phyloP scores from a whole-genome alignment of 2,329 filamentous ascomycete genomes.

The Aspergillus texensis region DNA sequence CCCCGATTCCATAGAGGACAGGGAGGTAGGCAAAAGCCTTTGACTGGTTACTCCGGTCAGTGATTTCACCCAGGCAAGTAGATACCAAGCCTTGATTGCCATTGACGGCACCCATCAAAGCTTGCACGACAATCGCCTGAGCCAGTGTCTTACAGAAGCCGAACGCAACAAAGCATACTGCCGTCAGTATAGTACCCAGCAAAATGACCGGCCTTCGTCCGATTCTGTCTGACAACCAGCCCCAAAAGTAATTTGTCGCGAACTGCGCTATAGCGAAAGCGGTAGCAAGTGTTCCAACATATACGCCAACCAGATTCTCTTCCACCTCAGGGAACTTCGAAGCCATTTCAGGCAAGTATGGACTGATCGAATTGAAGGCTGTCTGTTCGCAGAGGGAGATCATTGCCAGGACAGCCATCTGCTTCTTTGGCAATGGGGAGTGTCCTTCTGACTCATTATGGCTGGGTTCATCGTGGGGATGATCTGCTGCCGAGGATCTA shows the following conservation, averaged over 20 bases:
- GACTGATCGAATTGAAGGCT: constrained; percentile 92
- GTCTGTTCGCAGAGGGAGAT: constrained; percentile 94
- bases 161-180: constrained; percentile 79
- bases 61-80: constrained; percentile 92
- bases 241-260: constrained; percentile 89
- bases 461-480: constrained; percentile 30
- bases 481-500: constrained; percentile 38
- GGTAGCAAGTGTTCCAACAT: constrained; percentile 87
- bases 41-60: constrained; percentile 92
- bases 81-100: constrained; percentile 94
- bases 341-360: constrained; percentile 93
- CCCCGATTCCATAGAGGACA: constrained; percentile 92
- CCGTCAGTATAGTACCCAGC: constrained; percentile 79
- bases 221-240: constrained; percentile 76
- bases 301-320: constrained; percentile 72
- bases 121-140: constrained; percentile 84
- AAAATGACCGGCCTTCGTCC: constrained; percentile 83
- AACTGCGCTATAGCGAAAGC: constrained; percentile 92
- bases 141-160: constrained; percentile 81
- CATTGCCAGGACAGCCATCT: constrained; percentile 81
- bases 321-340: constrained; percentile 80
- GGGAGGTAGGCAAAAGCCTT: constrained; percentile 91
- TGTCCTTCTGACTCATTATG: constrained; percentile 29
- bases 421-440: constrained; percentile 78
- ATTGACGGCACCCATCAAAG: constrained; percentile 89